Percentiles rank a stretch among this genome's conserved stretches.
These are phyloP conservation scores for Anthracocystis setariae DNA, from an alignment of 1,284 basidiomycete genomes.

Conservation along the genomic window DNA sequence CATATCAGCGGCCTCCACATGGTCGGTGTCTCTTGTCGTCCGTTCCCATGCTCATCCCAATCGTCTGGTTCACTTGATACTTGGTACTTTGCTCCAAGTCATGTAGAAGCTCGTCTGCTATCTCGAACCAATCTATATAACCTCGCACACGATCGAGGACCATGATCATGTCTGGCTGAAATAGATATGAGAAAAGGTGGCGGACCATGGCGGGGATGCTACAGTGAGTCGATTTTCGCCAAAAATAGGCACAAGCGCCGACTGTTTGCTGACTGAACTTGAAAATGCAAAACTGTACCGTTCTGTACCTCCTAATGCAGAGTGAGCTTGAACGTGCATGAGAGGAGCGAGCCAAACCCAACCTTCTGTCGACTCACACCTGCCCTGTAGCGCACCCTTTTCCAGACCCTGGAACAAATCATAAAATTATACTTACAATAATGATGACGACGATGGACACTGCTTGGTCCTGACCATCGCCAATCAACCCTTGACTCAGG, in stretches of 20 bases:
- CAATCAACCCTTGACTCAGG: constrained; percentile 7
- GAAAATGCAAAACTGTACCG: neutral
- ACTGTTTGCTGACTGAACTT: constrained; percentile 3
- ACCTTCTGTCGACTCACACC: neutral
- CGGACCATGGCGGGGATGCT: too few species aligned
- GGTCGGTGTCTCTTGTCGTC: too few species aligned
- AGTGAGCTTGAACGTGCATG: constrained; percentile 6
- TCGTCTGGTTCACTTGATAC: too few species aligned
- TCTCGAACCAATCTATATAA: too few species aligned
- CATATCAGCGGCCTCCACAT: too few species aligned
- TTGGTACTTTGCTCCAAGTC: too few species aligned
- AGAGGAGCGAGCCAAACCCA: neutral
- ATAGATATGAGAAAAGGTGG: too few species aligned
- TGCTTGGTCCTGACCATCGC: neutral
- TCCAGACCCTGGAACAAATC: constrained; percentile 7
- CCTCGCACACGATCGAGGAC: too few species aligned
- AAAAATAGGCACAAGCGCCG: neutral
- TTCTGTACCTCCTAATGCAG: neutral
- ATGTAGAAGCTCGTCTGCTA: too few species aligned
- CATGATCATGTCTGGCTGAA: too few species aligned
- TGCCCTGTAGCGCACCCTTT: constrained; percentile 3
- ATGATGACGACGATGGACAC: neutral
- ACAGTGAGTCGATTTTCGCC: neutral
- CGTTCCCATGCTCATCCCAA: too few species aligned
- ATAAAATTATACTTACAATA: too few species aligned